These are phyloP conservation scores for Lactifluus rugatus DNA, from an alignment of 768 basidiomycete species.

Conservation along the genomic window DNA sequence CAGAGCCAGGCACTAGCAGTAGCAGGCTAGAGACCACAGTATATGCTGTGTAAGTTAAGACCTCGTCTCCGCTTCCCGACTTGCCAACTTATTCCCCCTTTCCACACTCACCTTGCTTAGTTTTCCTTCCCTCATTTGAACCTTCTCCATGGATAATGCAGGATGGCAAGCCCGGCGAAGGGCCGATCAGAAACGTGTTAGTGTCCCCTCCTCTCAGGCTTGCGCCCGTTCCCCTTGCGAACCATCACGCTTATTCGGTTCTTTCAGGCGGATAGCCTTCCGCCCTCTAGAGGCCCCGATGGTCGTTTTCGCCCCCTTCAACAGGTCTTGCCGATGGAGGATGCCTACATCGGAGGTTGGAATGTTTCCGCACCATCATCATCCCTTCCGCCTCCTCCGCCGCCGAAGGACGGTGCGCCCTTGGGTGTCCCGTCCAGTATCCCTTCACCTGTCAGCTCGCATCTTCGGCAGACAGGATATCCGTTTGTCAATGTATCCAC, in stretches of 20 bases:
- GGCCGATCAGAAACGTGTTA: slow-evolving; percentile 41
- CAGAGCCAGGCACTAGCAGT: too few relatives aligned
- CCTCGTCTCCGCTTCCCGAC: too few relatives aligned
- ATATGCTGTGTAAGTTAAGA: too few relatives aligned
- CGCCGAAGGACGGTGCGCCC: slow-evolving; percentile 35
- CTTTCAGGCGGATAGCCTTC: slow-evolving; percentile 17
- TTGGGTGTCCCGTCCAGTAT: background rate
- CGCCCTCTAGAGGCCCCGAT: slow-evolving; percentile 35
- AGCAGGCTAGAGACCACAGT: too few relatives aligned
- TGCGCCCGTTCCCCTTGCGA: background rate
- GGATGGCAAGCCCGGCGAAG: slow-evolving; percentile 68
- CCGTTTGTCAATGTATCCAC: background rate
- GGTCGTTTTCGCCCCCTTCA: slow-evolving; percentile 47
- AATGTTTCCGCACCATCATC: slow-evolving; percentile 27
- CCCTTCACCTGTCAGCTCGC: background rate
- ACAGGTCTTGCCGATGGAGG: slow-evolving; percentile 50
- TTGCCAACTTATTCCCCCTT: too few relatives aligned
- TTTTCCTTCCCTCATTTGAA: too few relatives aligned
- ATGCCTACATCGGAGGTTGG: slow-evolving; percentile 52
- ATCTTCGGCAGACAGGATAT: slow-evolving; percentile 6
- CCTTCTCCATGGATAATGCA: slow-evolving; percentile 51
- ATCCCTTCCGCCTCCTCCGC: slow-evolving; percentile 34
- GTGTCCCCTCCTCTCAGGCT: background rate
- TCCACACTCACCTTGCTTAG: too few relatives aligned
- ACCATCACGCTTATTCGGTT: slow-evolving; percentile 27